These are phyloP conservation scores for Dioscorea alata DNA, from an alignment of 106 monocot species.

Conservation along the genomic window DNA sequence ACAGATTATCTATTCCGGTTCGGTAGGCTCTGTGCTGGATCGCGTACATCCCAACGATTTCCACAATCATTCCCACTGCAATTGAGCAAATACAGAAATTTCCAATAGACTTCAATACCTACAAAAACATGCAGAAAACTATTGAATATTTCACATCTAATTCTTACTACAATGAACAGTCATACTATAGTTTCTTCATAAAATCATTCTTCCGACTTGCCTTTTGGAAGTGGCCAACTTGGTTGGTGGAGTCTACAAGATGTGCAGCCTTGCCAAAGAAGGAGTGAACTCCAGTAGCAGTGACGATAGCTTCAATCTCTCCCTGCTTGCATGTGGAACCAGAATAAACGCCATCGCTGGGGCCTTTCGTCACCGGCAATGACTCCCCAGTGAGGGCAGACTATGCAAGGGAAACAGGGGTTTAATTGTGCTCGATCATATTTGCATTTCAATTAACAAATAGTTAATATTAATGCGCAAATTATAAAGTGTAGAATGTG, in stretches of 20 bases:
- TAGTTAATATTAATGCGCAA: too few species aligned
- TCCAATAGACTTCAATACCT: slow-evolving; percentile 95
- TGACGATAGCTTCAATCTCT: slow-evolving; percentile 83
- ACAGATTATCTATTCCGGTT: slow-evolving; percentile 93
- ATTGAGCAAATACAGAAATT: slow-evolving; percentile 98
- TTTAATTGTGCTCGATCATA: too few species aligned
- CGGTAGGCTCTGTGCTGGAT: slow-evolving; percentile 85
- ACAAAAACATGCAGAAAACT: neutral
- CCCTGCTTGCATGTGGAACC: slow-evolving; percentile 94
- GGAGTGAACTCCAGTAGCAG: slow-evolving; percentile 78
- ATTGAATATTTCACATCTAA: too few species aligned
- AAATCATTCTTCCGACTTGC: slow-evolving; percentile 10
- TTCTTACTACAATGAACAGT: too few species aligned
- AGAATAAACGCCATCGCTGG: slow-evolving; percentile 82
- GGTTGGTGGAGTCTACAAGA: slow-evolving; percentile 82
- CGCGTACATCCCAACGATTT: slow-evolving; percentile 92
- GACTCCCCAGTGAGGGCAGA: slow-evolving; percentile 92
- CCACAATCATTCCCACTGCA: slow-evolving; percentile 81
- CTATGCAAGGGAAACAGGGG: slow-evolving; percentile 15
- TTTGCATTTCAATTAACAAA: too few species aligned
- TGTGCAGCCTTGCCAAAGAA: slow-evolving; percentile 96
- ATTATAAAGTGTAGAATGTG: too few species aligned
- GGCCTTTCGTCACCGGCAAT: slow-evolving; percentile 74
- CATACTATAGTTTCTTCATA: neutral
- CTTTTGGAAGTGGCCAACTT: slow-evolving; percentile 97